phyloP scores from a whole-genome alignment of 2,329 filamentous ascomycete species.

The Fusarium cyanostomum region DNA sequence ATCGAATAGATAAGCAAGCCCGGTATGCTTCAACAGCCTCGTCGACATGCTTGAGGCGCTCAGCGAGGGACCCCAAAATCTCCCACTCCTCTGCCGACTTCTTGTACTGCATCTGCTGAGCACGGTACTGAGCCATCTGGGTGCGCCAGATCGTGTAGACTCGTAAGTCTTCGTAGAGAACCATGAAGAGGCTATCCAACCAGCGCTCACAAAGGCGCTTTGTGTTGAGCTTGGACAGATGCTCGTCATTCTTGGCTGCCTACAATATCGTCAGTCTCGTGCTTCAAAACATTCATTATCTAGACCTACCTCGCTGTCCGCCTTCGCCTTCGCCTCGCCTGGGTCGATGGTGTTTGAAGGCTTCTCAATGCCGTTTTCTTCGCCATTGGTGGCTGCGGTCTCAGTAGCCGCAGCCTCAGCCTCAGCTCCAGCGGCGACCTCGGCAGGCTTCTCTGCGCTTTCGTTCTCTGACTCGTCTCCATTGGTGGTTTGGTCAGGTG shows the following conservation, averaged over 20 bases:
- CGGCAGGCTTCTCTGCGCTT: slow-evolving; percentile 45
- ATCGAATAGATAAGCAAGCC: slow-evolving; percentile 84
- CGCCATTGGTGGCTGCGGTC: slow-evolving; percentile 49
- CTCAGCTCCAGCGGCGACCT: slow-evolving; percentile 39
- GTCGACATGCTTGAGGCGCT: slow-evolving; percentile 89
- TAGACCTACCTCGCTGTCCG: slow-evolving; percentile 71
- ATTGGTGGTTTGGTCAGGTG: slow-evolving; percentile 68
- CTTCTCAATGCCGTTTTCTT: slow-evolving; percentile 70
- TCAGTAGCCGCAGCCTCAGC: slow-evolving; percentile 39
- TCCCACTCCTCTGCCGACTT: slow-evolving; percentile 99
- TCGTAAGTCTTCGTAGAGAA: slow-evolving; percentile 95
- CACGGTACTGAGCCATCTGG: slow-evolving; percentile 94
- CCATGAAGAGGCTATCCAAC: slow-evolving; percentile 99
- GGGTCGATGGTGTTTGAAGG: slow-evolving; percentile 82
- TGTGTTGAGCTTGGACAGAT: slow-evolving; percentile 92
- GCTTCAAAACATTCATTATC: not conserved
- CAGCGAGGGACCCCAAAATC: slow-evolving; percentile 90
- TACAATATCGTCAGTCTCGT: slow-evolving; percentile 47
- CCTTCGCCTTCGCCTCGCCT: slow-evolving; percentile 71
- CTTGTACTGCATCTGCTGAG: slow-evolving; percentile 94
- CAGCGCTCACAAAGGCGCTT: slow-evolving; percentile 97
- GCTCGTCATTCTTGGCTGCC: slow-evolving; percentile 72
- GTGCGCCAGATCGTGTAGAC: slow-evolving; percentile 99
- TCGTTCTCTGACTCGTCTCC: slow-evolving; percentile 53
- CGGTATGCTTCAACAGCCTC: slow-evolving; percentile 95